A percentile compares a stretch with the other conserved stretches of the same genome.
These are phyloP conservation scores for Nicotiana otophora DNA, from an alignment of 257 asterid genomes.

Conservation along the genomic window DNA sequence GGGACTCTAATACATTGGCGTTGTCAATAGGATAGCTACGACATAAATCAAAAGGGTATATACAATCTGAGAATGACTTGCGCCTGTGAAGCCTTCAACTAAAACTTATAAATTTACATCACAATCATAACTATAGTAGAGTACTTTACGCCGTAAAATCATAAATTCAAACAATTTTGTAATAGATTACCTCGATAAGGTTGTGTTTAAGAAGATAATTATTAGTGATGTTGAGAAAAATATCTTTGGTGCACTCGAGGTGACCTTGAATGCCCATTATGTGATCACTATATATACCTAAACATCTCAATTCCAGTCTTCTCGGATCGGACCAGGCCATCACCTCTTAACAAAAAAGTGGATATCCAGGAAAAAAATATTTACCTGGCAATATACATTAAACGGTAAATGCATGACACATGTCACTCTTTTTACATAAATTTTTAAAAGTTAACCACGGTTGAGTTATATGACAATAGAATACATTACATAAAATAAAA, in stretches of 20 bases:
- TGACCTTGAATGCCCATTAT: slow-evolving; percentile 95
- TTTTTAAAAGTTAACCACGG: no score
- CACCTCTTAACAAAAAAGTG: slow-evolving; percentile 26
- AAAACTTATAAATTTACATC: background rate
- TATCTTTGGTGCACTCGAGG: slow-evolving; percentile 84
- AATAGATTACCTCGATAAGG: slow-evolving; percentile 37
- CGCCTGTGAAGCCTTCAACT: no score
- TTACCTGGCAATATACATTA: slow-evolving; percentile 79
- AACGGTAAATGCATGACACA: background rate
- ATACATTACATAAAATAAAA: no score
- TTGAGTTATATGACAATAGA: no score
- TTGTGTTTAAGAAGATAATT: slow-evolving; percentile 52
- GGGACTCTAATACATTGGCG: no score
- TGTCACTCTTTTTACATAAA: no score
- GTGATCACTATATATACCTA: slow-evolving; percentile 59
- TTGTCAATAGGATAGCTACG: no score
- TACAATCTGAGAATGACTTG: background rate
- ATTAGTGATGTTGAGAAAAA: slow-evolving; percentile 50
- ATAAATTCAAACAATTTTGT: no score
- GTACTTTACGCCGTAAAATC: background rate
- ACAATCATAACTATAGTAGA: background rate
- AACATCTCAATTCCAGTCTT: slow-evolving; percentile 85
- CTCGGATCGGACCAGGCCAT: slow-evolving; percentile 54
- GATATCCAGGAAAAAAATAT: no score
- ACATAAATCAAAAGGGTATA: background rate